These are phyloP conservation scores for Flaveria bidentis DNA, from an alignment of 129 eudicot species.

Conservation along the genomic window DNA sequence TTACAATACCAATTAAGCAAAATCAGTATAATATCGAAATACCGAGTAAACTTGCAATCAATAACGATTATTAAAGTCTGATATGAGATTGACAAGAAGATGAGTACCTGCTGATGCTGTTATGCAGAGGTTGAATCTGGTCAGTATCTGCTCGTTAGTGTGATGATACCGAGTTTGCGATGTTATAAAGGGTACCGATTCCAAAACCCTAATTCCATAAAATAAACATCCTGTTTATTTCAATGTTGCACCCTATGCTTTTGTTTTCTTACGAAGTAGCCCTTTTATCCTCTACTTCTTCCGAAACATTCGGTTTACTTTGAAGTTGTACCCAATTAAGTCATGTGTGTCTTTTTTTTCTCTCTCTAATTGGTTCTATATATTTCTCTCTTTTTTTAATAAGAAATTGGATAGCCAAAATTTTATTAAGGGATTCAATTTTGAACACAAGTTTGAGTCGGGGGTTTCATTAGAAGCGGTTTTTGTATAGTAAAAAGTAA, in stretches of 20 bases:
- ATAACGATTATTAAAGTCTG: background rate
- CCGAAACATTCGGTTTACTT: background rate
- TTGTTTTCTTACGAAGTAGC: background rate
- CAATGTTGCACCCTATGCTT: background rate
- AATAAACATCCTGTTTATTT: too few relatives aligned
- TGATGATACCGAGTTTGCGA: constrained; percentile 21
- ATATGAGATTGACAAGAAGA: background rate
- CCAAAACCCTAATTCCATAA: constrained; percentile 25
- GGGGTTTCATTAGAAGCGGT: too few relatives aligned
- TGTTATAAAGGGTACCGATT: constrained; percentile 31
- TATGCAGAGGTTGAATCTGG: background rate
- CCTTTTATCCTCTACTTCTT: background rate
- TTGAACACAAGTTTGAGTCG: too few relatives aligned
- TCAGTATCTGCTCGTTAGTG: background rate
- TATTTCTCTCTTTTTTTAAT: too few relatives aligned
- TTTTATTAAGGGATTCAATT: too few relatives aligned
- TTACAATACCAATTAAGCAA: too few relatives aligned
- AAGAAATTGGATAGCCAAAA: too few relatives aligned
- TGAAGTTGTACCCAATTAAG: background rate
- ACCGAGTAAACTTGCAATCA: background rate
- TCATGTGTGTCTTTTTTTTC: too few relatives aligned
- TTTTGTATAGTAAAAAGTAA: too few relatives aligned
- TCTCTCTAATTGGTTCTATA: too few relatives aligned
- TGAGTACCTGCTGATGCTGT: constrained; percentile 19
- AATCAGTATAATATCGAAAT: too few relatives aligned